Evolutionary conservation across 495 filamentous ascomycete genomes (phyloP).

Genomic region (Gamarada debralockiae): DNA sequence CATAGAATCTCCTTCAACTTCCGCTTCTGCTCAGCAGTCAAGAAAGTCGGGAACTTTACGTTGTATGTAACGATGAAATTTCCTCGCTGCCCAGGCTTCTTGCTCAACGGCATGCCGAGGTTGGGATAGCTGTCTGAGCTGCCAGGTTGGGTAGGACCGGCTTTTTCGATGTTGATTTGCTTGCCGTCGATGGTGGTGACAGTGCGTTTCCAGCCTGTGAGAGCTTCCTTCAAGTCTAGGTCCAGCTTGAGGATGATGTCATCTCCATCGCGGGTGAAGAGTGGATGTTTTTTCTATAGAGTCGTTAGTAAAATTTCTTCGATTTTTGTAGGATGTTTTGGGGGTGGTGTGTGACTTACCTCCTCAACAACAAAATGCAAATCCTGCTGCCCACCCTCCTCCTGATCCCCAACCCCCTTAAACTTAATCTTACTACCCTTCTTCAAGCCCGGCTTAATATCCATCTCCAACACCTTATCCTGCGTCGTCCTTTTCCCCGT

Average conservation of each 20-base stretch:
- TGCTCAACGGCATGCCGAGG: constrained; percentile 88
- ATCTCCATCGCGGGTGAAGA: constrained; percentile 82
- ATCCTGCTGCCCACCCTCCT: constrained; percentile 96
- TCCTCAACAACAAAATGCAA: constrained; percentile 91
- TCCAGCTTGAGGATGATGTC: constrained; percentile 74
- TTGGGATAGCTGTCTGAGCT: constrained; percentile 75
- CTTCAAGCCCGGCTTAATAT: constrained; percentile 91
- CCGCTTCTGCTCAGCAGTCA: constrained; percentile 73
- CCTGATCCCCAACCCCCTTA: constrained; percentile 91
- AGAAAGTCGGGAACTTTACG: constrained; percentile 78
- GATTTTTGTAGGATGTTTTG: neutral
- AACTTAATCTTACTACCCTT: constrained; percentile 98
- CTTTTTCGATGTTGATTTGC: constrained; percentile 67
- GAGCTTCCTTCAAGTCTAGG: constrained; percentile 88
- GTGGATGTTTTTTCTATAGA: constrained; percentile 72
- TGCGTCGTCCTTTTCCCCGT: constrained; percentile 79
- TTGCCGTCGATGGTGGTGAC: constrained; percentile 93
- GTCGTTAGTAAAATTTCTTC: constrained; percentile 15
- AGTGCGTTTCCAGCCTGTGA: constrained; percentile 89
- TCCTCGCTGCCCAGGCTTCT: constrained; percentile 77
- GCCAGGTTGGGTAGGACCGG: constrained; percentile 81
- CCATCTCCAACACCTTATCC: constrained; percentile 87
- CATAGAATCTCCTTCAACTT: constrained; percentile 70
- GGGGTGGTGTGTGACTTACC: constrained; percentile 52
- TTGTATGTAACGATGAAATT: constrained; percentile 88